Base-by-base conservation (phyloP, 495 filamentous ascomycete species). In the Talaromyces adpressus region DNA sequence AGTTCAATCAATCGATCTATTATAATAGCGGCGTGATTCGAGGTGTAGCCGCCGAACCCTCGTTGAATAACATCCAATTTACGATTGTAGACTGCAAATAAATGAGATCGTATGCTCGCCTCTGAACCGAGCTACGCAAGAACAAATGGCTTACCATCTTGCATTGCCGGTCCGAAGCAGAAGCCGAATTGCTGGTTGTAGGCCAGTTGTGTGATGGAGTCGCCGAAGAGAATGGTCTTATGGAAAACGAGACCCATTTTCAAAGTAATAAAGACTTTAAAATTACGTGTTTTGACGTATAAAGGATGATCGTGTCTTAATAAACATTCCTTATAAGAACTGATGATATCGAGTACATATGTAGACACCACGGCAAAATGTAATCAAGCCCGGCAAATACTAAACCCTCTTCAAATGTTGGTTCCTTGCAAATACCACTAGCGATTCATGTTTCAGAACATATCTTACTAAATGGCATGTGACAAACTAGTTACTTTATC, bases 221-320 rank as follows among this genome's bases (percentile, higher is more conserved):
- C 91, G 23, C 91, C 91, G 68, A 94, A 91, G 23, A 94, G 84
- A 45, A 93, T 77, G 67, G 93, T 82, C 68, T 92, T 90, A 62
- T 85, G 83, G 63, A 82, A 82, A 12, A 27, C 54, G 25, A 57
- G 54, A 14, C 11, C 23, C 61, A 56, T 69, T 66, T 11, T 16
- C 14, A 41, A 14, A 16, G 29, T n/a, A n/a, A n/a, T n/a, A n/a
- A n/a, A n/a, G n/a, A n/a, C n/a, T n/a, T n/a, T n/a, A n/a, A 27
- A 36, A 36, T 36, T 36, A 8, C 8, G 3, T 36, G 11, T 36
- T 12, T 9, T 9, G 11, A 36, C 32, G 9, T 36, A 11, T 36
- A 36, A 30, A 30, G 29, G 29, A 30, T 30, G 29, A 30, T 30
- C 29, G 29, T 30, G 29, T 7, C 29, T 30, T 29, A 29, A 29